These are phyloP conservation scores for Colletotrichum sublineola DNA, from an alignment of 2,329 filamentous ascomycete species.

Conservation along the genomic window DNA sequence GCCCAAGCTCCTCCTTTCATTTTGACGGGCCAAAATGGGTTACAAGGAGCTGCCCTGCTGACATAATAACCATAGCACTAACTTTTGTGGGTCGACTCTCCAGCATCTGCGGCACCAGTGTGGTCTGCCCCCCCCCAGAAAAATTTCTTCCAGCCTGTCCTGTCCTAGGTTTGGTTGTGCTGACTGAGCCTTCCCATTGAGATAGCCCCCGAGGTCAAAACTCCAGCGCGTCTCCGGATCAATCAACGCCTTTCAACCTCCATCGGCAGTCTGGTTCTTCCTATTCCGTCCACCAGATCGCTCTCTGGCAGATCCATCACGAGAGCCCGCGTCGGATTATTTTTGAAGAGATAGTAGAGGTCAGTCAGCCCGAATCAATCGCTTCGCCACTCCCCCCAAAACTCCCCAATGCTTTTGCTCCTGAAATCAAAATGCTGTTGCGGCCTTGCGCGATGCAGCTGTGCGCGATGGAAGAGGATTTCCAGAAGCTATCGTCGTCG, in stretches of 20 bases:
- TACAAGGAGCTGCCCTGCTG: not conserved
- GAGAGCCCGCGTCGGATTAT: conserved; percentile 37
- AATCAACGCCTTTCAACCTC: conserved; percentile 43
- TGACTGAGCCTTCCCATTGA: conserved; percentile 10
- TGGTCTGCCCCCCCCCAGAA: not conserved
- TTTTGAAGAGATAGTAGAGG: conserved; percentile 33
- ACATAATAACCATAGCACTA: not conserved
- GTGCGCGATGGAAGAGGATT: conserved; percentile 13
- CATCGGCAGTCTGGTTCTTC: conserved; percentile 43
- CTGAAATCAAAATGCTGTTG: conserved; percentile 8
- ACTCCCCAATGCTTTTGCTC: conserved; percentile 14
- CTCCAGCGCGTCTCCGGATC: conserved; percentile 41
- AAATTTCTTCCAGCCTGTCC: conserved; percentile 16
- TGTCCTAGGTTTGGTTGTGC: not conserved
- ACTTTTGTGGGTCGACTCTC: not conserved
- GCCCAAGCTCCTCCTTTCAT: conserved; percentile 9
- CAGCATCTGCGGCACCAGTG: not conserved
- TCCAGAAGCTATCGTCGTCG: conserved; percentile 1
- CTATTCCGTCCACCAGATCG: conserved; percentile 43
- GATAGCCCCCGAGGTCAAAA: conserved; percentile 38
- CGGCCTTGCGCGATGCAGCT: conserved; percentile 4
- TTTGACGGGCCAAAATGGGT: not conserved
- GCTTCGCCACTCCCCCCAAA: conserved; percentile 3
- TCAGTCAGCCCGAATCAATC: conserved; percentile 37
- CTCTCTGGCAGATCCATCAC: conserved; percentile 41